Evolutionary conservation across 805 yeast genomes (phyloP), one percentile per base, ranked within the genome.

Genomic region (Saccharomycopsis lassenensis): DNA sequence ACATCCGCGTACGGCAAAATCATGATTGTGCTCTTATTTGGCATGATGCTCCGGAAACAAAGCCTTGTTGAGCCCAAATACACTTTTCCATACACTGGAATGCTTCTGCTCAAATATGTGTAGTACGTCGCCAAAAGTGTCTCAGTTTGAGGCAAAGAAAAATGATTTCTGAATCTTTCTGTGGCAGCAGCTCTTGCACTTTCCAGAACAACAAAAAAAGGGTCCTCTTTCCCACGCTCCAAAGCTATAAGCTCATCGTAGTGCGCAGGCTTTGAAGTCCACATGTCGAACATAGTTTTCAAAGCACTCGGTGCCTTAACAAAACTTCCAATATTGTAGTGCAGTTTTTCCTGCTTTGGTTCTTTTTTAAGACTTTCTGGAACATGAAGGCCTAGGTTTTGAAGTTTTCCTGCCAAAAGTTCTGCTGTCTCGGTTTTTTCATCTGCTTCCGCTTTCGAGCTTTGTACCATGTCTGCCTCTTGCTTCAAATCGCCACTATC

Each of bases 61-160:
- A 89, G 52, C 38, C 69, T 71, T 21, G 64, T 65, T 14, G 67
- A 61, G 0, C 94, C 83, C 8, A 89, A 48, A 52, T 85, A 85
- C 2, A 87, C 50, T 48, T 83, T 82, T 1, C 97, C 97, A 56
- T 83, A 86, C 1, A 76, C 61, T 1, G 95, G 95, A 14, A 84
- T 58, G 8, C 80, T 70, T 45, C 81, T 69, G 45, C 72, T 77
- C 12, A 85, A 50, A 55, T 82, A 76, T 1, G 78, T 65, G 49
- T 71, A 77, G 50, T 84, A 89, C 1, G 84, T 66, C 0, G 94
- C 74, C 0, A 77, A 55, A 31, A 87, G 58, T 4, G 50, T 52
- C 26, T 72, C 74, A 2, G 59, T 50, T 0, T 62, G 64, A 4
- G 68, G 63, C 7, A 87, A 58, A 0, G 86, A 71, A 47, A 89